Evolutionary conservation across 192 early-diverging fungal genomes (phyloP), one percentile per base, ranked within the genome.

Genomic region (Coemansia sp.): DNA sequence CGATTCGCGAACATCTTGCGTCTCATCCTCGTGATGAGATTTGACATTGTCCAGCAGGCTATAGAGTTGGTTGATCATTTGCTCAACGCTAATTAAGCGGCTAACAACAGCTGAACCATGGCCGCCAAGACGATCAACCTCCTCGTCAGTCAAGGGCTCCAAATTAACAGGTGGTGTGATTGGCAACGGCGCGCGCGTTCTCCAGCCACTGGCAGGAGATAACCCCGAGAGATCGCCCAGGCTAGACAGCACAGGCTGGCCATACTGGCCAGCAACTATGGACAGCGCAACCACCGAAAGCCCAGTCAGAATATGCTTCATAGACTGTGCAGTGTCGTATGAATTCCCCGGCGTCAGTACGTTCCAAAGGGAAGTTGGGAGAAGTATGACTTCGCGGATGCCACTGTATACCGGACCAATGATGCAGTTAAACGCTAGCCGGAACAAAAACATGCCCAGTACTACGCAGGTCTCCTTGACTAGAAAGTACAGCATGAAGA

Each of bases 401-500:
- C 63, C 68, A 21, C 62, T 65, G 59, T 69, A 72, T 4, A 76
- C 23, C 2, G 67, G 69, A 16, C 67, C 58, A 24, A 75, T 30
- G 18, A 76, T 41, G 59, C 76, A n/a, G 27, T 59, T 56, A 10
- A 68, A 58, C 2, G 61, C 56, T 49, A 77, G 56, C 0, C 62
- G 64, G 23, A 32, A 56, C 28, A 67, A 41, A 57, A 67, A 70
- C 50, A 64, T 28, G 38, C 60, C 66, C 25, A 76, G 47, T 32
- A 71, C 53, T 1, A 64, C 24, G 14, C 56, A 59, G 16, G 64
- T 54, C 56, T 81, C 78, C 65, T 81, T 81, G 67, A 76, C 27
- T 50, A 76, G n/a, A 53, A 76, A 81, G 67, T 76, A 81, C 50
- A 69, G n/a, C 53, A 76, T 73, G 31, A 81, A 69, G 32, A 81